Evolutionary conservation across 2,329 filamentous ascomycete genomes (phyloP), one percentile per base, ranked within the genome.

Genomic region (Blumeria hordei): DNA sequence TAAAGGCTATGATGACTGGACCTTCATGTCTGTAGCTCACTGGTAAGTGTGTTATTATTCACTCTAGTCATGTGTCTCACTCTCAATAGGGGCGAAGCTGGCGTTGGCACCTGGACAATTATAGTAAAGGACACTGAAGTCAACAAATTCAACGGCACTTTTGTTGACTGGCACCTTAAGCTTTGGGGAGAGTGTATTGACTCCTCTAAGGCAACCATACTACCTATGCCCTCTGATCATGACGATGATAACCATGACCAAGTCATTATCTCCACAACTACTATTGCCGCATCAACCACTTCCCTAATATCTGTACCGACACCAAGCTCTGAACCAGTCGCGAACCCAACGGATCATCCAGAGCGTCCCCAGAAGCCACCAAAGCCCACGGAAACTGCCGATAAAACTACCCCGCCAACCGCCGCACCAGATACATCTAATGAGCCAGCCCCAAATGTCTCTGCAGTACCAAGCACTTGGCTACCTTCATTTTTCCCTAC

Each of bases 1-100:
- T 0, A 68, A 69, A 21, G 92, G 92, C 8, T 98, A 96, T 66
- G 71, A 81, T 39, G 87, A 96, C 69, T 98, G 92, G 92, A 96
- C 90, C 0, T 98, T 98, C 64, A 98, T 98, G 92, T 93, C 83
- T 58, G 92, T 98, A 39, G 88, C 82, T 59, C 92, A 98, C 67
- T 98, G 88, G 85, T 88, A 74, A 68, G 81, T 68, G 18, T 34
- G 44, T 14, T 6, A 50, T 28, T 54, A 32, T 32, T 41, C 8
- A 6, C 7, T 18, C 11, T 18, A 41, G 12, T 6, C 39, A 28
- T 39, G 11, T 28, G 9, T 16, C 12, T 43, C n/a, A 33, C 65
- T 72, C 65, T 72, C 61, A 54, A 55, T 55, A 88, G 84, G 87
- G 92, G 92, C 52, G 92, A 98, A 68, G 75, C 76, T 45, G 88